Base-by-base conservation (phyloP, 1,139 yeast genomes). In the Suhomyces wounanorum region DNA sequence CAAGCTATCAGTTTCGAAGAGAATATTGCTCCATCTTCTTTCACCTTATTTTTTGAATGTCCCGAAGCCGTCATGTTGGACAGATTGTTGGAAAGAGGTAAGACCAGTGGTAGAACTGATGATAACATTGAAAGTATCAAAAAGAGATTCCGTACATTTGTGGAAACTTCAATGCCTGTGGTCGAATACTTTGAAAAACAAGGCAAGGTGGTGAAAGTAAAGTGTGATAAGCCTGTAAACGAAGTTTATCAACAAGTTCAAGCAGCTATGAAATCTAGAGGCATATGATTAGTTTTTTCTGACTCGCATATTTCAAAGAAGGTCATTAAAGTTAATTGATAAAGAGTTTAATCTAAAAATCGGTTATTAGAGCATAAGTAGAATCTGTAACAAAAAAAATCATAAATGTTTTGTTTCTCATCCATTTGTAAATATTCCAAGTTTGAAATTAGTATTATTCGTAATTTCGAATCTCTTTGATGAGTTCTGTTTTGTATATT, bases 81-180 rank as follows among this genome's bases (percentile, higher is more conserved):
- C 57, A 84, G 99, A 66, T 78, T 94, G 57, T 74, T 94, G 55
- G 89, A 90, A 69, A 84, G 99, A 68, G 97, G 98, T 31, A 88
- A 92, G 75, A 91, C 97, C 17, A 85, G 95, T 64, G 99, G 98
- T 31, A 84, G 99, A 66, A 69, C 89, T 31, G 99, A 94, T 68
- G 99, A 94, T 67, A 94, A 94, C 69, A 80, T 86, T 52, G 98
- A 92, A 64, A 84, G 94, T 59, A 92, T 94, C 67, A 85, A 79
- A 63, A 92, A 94, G 75, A 82, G 99, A 69, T 94, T 94, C 76
- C 80, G 75, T 59, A 87, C 94, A 13, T 94, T 94, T 65, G 67
- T 85, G 50, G 96, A 91, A 44, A 91, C 98, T 7, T 87, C 96
- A 55, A 87, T 88, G 91, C 99, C 99, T 1, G 99, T 94, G 11